A percentile compares a stretch with the other conserved stretches of the same genome.
Evolutionary conservation across 768 basidiomycete species (phyloP).

Genomic region (Boletus subcaerulescens): DNA sequence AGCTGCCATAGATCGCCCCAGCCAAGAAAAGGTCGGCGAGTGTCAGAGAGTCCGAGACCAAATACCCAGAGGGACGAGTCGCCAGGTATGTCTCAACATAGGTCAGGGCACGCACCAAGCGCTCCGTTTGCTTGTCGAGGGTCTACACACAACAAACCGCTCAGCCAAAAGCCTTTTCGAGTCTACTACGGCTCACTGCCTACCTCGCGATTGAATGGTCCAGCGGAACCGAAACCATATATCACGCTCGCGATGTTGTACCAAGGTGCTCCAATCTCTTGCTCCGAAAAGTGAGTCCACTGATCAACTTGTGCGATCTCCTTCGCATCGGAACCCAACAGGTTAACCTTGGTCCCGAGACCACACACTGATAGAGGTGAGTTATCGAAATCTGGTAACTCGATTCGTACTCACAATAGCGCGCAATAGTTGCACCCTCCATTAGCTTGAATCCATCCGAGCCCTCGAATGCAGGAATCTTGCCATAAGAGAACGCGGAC

Average conservation of each 20-base stretch:
- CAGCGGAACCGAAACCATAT: background rate
- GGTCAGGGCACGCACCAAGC: slow-evolving; percentile 1
- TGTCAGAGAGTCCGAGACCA: too few relatives aligned
- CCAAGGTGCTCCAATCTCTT: slow-evolving; percentile 1
- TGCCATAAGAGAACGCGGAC: too few relatives aligned
- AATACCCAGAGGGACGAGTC: slow-evolving; percentile 5
- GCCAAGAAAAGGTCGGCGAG: too few relatives aligned
- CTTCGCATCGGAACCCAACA: slow-evolving; percentile 12
- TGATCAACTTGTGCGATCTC: slow-evolving; percentile 16
- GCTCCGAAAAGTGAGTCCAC: slow-evolving; percentile 20
- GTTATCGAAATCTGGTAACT: too few relatives aligned
- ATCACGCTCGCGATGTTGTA: background rate
- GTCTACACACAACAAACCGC: background rate
- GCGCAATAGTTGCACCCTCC: background rate
- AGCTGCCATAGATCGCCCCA: too few relatives aligned
- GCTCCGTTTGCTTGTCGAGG: background rate
- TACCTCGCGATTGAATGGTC: slow-evolving; percentile 11
- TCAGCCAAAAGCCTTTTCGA: too few relatives aligned
- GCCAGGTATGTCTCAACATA: slow-evolving; percentile 14
- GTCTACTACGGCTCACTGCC: background rate
- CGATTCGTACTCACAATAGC: slow-evolving; percentile 11
- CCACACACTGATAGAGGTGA: slow-evolving; percentile 4
- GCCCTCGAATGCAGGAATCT: background rate
- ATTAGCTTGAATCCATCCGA: slow-evolving; percentile 10
- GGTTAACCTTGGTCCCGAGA: slow-evolving; percentile 5